Evolutionary conservation across 805 yeast genomes (phyloP).

Genomic region (Saccharomycopsis guyanensis): DNA sequence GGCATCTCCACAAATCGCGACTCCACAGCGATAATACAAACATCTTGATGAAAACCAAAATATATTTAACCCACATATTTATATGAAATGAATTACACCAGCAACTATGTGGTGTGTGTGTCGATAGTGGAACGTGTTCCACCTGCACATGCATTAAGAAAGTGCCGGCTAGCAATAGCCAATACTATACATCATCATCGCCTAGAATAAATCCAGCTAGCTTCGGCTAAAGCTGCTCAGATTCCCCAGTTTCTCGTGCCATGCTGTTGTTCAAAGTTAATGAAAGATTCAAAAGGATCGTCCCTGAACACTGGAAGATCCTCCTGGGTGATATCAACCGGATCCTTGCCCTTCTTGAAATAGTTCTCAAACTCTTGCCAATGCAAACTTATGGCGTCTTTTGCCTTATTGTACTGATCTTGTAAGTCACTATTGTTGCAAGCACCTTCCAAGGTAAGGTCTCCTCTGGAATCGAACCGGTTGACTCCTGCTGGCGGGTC

Average conservation of each 20-base stretch:
- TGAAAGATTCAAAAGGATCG: constrained; percentile 17
- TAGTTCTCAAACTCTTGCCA: constrained; percentile 25
- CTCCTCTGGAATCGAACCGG: constrained; percentile 13
- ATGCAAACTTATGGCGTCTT: constrained; percentile 25
- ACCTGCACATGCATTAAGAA: too few relatives aligned
- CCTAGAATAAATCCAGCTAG: too few relatives aligned
- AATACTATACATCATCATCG: too few relatives aligned
- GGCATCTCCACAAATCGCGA: too few relatives aligned
- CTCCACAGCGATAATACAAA: too few relatives aligned
- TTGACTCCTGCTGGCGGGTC: constrained; percentile 9
- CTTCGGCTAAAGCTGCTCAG: too few relatives aligned
- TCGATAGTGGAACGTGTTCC: too few relatives aligned
- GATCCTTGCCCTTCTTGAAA: constrained; percentile 22
- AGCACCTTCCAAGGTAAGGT: constrained; percentile 31
- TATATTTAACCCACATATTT: too few relatives aligned
- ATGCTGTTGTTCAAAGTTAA: constrained; percentile 7
- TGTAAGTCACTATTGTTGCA: constrained; percentile 31
- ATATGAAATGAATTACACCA: too few relatives aligned
- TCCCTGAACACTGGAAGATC: constrained; percentile 35
- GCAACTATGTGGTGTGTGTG: too few relatives aligned
- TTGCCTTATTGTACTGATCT: constrained; percentile 32
- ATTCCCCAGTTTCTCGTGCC: constrained; percentile 15
- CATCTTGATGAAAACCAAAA: too few relatives aligned
- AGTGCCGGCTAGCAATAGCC: too few relatives aligned
- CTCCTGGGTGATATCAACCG: constrained; percentile 19